Evolutionary conservation across 1,284 basidiomycete species (phyloP).

Genomic region (Sporisorium sorghi): DNA sequence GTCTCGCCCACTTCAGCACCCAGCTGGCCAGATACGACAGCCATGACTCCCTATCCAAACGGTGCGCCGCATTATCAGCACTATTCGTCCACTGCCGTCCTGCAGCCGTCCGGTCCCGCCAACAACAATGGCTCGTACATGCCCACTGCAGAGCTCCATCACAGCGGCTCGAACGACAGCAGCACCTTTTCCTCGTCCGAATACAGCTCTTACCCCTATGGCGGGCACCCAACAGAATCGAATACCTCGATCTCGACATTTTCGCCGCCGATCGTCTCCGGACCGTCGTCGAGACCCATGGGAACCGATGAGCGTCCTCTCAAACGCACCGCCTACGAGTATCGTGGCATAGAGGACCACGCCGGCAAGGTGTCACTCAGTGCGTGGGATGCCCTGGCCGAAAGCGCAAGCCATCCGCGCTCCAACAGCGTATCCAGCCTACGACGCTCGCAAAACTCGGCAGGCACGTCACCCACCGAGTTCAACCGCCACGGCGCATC

Average conservation of each 20-base stretch:
- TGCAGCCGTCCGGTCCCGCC: not conserved
- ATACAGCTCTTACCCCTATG: slow-evolving; percentile 19
- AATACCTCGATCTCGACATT: slow-evolving; percentile 28
- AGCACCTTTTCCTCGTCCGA: slow-evolving; percentile 30
- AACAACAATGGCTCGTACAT: slow-evolving; percentile 5
- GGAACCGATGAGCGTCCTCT: slow-evolving; percentile 30
- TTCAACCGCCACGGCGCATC: slow-evolving; percentile 33
- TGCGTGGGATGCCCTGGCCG: slow-evolving; percentile 46
- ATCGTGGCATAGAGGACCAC: slow-evolving; percentile 19
- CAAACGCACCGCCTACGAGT: slow-evolving; percentile 25
- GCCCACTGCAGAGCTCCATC: slow-evolving; percentile 16
- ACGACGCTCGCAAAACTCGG: slow-evolving; percentile 40
- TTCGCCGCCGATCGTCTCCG: slow-evolving; percentile 27
- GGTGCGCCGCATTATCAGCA: slow-evolving; percentile 25
- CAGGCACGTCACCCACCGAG: slow-evolving; percentile 42
- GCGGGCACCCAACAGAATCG: slow-evolving; percentile 21
- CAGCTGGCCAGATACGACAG: slow-evolving; percentile 7
- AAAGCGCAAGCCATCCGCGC: slow-evolving; percentile 36
- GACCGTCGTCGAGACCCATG: slow-evolving; percentile 28
- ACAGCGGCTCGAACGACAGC: slow-evolving; percentile 36
- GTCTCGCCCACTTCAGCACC: slow-evolving; percentile 2
- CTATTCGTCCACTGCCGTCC: slow-evolving; percentile 6
- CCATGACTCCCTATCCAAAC: slow-evolving; percentile 2
- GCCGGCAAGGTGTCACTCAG: slow-evolving; percentile 36
- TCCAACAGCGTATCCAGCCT: slow-evolving; percentile 44